Evolutionary conservation across 352 stramenopile genomes (phyloP).

Genomic region (Phytophthora ohioensis): DNA sequence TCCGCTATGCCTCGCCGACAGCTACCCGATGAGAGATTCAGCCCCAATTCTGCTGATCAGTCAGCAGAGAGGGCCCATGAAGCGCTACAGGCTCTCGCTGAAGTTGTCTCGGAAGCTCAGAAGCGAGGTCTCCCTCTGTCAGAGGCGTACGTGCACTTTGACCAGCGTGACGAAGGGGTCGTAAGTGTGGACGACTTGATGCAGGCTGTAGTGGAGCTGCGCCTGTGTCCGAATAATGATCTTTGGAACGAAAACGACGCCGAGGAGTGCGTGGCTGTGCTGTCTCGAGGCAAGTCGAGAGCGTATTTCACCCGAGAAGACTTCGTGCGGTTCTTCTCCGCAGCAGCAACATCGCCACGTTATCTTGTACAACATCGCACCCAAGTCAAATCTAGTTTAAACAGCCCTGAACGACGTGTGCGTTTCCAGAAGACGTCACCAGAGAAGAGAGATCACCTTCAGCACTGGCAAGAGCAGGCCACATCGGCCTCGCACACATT

Average conservation of each 20-base stretch:
- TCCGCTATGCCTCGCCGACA: constrained; percentile 21
- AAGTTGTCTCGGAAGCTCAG: constrained; percentile 59
- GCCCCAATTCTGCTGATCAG: neutral
- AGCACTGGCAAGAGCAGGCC: constrained; percentile 25
- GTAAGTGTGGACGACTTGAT: constrained; percentile 65
- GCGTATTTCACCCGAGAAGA: constrained; percentile 65
- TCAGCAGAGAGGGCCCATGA: constrained; percentile 14
- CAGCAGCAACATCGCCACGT: neutral
- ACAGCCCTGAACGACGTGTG: constrained; percentile 5
- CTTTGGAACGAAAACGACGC: constrained; percentile 58
- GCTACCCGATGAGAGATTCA: neutral
- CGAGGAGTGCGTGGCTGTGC: constrained; percentile 49
- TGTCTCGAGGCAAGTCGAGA: constrained; percentile 52
- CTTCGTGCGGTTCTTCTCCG: constrained; percentile 58
- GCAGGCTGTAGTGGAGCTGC: constrained; percentile 56
- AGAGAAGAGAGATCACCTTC: constrained; percentile 23
- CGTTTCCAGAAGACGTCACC: constrained; percentile 16
- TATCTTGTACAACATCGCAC: neutral
- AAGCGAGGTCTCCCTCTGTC: constrained; percentile 57
- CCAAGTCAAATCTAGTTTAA: neutral
- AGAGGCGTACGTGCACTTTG: constrained; percentile 70
- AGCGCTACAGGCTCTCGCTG: constrained; percentile 49
- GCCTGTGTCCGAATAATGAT: constrained; percentile 24
- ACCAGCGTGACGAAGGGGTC: constrained; percentile 51
- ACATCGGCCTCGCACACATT: constrained; percentile 21